Percentiles rank a stretch among this genome's conserved stretches.
Conservation (phyloP, 2,329 filamentous ascomycete genomes). For the Fusarium torulosum region DNA sequence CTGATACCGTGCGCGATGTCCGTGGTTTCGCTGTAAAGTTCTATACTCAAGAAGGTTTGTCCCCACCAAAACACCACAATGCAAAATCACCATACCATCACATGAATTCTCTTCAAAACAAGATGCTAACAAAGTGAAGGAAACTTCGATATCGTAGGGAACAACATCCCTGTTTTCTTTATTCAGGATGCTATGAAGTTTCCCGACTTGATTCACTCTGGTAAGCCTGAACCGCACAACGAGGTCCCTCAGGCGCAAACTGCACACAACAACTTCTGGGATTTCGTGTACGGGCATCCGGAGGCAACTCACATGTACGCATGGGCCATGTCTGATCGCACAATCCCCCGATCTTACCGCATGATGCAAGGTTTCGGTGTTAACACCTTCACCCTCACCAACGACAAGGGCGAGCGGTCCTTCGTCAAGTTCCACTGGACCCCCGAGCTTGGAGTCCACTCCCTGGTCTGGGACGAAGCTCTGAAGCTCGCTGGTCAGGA, state of each 20-base stretch:
- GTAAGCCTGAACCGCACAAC: slow-evolving; percentile 77
- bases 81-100: neutral
- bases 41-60: slow-evolving; percentile 76
- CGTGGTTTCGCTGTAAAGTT: slow-evolving; percentile 77
- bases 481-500: slow-evolving; percentile 80
- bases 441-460: slow-evolving; percentile 80
- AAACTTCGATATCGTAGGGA: slow-evolving; percentile 81
- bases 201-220: slow-evolving; percentile 72
- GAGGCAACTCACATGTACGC: slow-evolving; percentile 84
- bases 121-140: neutral
- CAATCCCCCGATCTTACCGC: slow-evolving; percentile 79
- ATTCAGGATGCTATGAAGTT: slow-evolving; percentile 83
- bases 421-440: slow-evolving; percentile 86
- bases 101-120: neutral
- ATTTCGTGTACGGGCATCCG: slow-evolving; percentile 72
- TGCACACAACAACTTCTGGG: slow-evolving; percentile 83
- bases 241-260: slow-evolving; percentile 78
- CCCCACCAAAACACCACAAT: neutral
- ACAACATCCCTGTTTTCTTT: slow-evolving; percentile 82
- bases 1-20: slow-evolving; percentile 86
- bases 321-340: slow-evolving; percentile 82
- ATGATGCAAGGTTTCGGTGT: slow-evolving; percentile 92
- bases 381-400: slow-evolving; percentile 79
- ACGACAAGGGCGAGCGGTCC: slow-evolving; percentile 74
- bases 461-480: slow-evolving; percentile 83